A percentile compares a stretch with the other conserved stretches of the same genome.
These are phyloP conservation scores for Arthroderma uncinatum DNA, from an alignment of 2,329 filamentous ascomycete species.

Conservation along the genomic window DNA sequence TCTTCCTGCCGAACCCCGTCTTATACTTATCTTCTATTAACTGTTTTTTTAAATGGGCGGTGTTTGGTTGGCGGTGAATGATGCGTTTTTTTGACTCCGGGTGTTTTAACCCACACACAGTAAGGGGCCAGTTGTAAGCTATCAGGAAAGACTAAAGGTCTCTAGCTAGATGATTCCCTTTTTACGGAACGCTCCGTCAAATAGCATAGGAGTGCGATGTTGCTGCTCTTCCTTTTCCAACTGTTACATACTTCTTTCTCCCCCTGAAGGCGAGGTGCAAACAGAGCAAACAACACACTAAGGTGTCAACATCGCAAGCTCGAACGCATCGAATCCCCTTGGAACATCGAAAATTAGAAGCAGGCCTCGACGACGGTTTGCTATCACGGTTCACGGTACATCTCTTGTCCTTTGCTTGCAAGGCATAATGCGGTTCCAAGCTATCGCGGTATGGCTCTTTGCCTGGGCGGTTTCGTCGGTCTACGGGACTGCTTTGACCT, in stretches of 20 bases:
- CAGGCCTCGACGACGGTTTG: neutral
- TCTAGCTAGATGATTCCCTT: neutral
- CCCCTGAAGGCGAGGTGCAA: neutral
- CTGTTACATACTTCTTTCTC: neutral
- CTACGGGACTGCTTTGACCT: slow-evolving; percentile 84
- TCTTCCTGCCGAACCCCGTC: neutral
- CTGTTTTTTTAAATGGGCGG: slow-evolving; percentile 1
- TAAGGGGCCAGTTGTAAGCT: neutral
- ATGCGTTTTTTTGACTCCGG: neutral
- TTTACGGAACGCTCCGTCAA: neutral
- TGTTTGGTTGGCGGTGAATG: neutral
- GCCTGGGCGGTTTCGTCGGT: slow-evolving; percentile 60
- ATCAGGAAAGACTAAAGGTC: neutral
- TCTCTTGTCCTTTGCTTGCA: neutral
- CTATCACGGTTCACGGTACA: neutral
- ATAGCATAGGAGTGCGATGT: neutral
- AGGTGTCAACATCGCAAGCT: neutral
- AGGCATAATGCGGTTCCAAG: slow-evolving; percentile 51
- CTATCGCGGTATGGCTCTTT: slow-evolving; percentile 55
- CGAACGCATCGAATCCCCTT: neutral
- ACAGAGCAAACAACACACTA: slow-evolving; percentile 4
- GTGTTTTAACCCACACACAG: neutral
- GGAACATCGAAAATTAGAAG: neutral
- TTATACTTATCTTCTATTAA: neutral
- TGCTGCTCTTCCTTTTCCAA: neutral